A percentile compares a stretch with the other conserved stretches of the same genome.
Conservation (phyloP, 2,329 filamentous ascomycete species). For the Exserohilum turcica region DNA sequence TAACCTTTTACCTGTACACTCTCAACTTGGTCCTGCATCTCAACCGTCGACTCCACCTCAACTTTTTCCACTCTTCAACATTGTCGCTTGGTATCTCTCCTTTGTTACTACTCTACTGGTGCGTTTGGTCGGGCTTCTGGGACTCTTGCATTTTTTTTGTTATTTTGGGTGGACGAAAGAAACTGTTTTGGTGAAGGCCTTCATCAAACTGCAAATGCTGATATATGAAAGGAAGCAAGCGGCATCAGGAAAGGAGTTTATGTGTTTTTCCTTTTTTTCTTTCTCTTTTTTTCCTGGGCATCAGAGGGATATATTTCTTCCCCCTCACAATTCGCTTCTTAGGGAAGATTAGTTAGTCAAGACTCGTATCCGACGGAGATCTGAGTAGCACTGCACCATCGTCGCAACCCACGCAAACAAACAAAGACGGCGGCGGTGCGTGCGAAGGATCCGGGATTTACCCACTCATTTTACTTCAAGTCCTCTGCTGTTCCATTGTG, state of each 20-base stretch:
- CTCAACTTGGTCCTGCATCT: slow-evolving; percentile 22
- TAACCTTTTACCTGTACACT: slow-evolving; percentile 28
- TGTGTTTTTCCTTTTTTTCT: slow-evolving; percentile 11
- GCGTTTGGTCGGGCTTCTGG: slow-evolving; percentile 18
- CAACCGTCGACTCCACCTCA: slow-evolving; percentile 21
- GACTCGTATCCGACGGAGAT: slow-evolving; percentile 49
- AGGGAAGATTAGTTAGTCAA: slow-evolving; percentile 50
- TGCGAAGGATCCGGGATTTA: slow-evolving; percentile 43
- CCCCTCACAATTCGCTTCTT: slow-evolving; percentile 31
- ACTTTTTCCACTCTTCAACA: slow-evolving; percentile 24
- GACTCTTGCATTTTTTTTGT: slow-evolving; percentile 17
- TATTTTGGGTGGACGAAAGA: slow-evolving; percentile 21
- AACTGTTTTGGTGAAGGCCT: slow-evolving; percentile 29
- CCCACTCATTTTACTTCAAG: slow-evolving; percentile 37
- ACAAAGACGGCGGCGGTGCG: slow-evolving; percentile 12
- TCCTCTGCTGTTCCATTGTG: slow-evolving; percentile 4
- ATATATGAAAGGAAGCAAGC: slow-evolving; percentile 23
- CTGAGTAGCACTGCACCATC: slow-evolving; percentile 1
- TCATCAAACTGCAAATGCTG: slow-evolving; percentile 24
- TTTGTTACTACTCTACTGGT: slow-evolving; percentile 40
- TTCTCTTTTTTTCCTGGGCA: slow-evolving; percentile 22
- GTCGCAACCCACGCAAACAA: too few relatives aligned
- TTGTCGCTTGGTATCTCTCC: slow-evolving; percentile 41
- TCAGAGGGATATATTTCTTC: slow-evolving; percentile 23
- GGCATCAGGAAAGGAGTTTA: slow-evolving; percentile 31